Base-by-base conservation (phyloP, 2,329 filamentous ascomycete genomes). In the Saccharata proteae region DNA sequence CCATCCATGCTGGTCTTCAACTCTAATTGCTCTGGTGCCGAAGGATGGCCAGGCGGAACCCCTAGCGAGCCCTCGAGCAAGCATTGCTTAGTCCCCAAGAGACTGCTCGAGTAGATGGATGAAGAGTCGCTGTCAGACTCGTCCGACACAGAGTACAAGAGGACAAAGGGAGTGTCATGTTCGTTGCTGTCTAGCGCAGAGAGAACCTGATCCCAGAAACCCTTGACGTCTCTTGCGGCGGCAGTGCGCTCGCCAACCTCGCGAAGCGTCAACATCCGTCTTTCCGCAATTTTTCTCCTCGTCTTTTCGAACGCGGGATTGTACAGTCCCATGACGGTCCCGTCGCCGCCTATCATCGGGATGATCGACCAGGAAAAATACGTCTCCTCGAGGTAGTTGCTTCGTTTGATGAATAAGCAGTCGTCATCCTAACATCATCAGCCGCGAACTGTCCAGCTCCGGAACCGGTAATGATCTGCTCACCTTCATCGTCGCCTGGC, bases 281-380 rank as follows among this genome's bases (percentile, higher is more conserved):
- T 64, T 55, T 88, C 81, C 3, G 78, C 80, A 38, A 90, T 74
- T 45, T 81, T 82, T 13, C 80, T 68, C 14, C 79, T 60, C 1
- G 82, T 90, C 47, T 85, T 84, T 42, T 90, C 82, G 41, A 86
- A 88, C 0, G 77, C 71, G 3, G 81, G 80, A 45, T 86, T 86
- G 50, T 84, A 86, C 0, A 88, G 54, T 2, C 79, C 81, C 38
- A 80, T 72, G 6, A 86, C 78, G 9, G 71, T 71, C 2, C 82
- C 82, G 37, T 85, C 77, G 22, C 68, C 65, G 3, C 80, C 81
- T 2, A 88, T 70, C 39, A 88, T 64, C 0, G 82, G 82, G 16
- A 88, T 77, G 24, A 88, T 74, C 1, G 75, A 80, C 80, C 80
- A 88, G 9, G 77, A 81, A 49, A 88, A 88, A 48, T 81, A 88